These are phyloP conservation scores for Helianthus tuberosus DNA, from an alignment of 129 eudicot genomes.

Conservation along the genomic window DNA sequence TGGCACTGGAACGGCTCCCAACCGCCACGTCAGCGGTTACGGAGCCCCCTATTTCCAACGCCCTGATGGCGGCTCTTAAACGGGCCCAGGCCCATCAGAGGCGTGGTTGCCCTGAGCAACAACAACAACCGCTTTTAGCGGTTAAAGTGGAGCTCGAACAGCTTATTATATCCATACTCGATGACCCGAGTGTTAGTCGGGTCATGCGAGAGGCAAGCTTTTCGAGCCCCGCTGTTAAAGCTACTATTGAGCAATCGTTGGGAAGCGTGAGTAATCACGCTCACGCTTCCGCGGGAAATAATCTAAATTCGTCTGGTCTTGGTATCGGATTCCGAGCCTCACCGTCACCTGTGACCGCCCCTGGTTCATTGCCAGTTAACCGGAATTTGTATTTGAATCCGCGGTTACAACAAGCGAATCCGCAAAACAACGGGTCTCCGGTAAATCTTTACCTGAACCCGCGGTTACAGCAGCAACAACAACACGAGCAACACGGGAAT, in stretches of 20 bases:
- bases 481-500: slow-evolving; percentile 34
- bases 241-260: slow-evolving; percentile 71
- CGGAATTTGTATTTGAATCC: slow-evolving; percentile 42
- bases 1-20: slow-evolving; percentile 83
- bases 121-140: slow-evolving; percentile 90
- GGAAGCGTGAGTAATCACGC: slow-evolving; percentile 18
- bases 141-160: slow-evolving; percentile 83
- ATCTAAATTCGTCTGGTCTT: not conserved
- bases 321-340: slow-evolving; percentile 57
- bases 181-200: slow-evolving; percentile 96
- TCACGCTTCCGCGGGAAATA: slow-evolving; percentile 1
- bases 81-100: slow-evolving; percentile 88
- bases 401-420: slow-evolving; percentile 27
- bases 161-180: slow-evolving; percentile 71
- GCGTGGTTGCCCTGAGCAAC: slow-evolving; percentile 88
- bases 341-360: slow-evolving; percentile 17
- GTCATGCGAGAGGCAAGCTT: slow-evolving; percentile 97
- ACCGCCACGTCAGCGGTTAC: slow-evolving; percentile 43
- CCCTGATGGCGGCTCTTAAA: slow-evolving; percentile 85
- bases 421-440: slow-evolving; percentile 22
- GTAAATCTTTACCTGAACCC: slow-evolving; percentile 32
- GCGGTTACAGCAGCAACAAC: slow-evolving; percentile 35
- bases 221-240: slow-evolving; percentile 94
- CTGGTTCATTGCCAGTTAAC: slow-evolving; percentile 14
- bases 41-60: slow-evolving; percentile 89